A percentile compares a stretch with the other conserved stretches of the same genome.
phyloP scores from a whole-genome alignment of 1,284 basidiomycete genomes.

The Boletus subluridellus region DNA sequence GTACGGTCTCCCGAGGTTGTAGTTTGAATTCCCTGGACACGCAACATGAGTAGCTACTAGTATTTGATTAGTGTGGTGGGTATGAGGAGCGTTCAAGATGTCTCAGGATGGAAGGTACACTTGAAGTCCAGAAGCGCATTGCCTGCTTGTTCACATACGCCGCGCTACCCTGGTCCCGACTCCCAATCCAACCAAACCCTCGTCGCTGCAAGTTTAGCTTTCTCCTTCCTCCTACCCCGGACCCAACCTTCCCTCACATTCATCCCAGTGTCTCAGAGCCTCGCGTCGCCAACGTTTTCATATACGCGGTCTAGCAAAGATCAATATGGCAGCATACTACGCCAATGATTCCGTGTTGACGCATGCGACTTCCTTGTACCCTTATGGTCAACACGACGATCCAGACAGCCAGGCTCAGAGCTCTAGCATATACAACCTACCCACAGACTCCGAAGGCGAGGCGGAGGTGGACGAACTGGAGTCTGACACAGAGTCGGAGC shows the following conservation, averaged over 20 bases:
- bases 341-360: constrained; percentile 29
- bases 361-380: constrained; percentile 33
- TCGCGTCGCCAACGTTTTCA: constrained; percentile 8
- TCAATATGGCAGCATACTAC: constrained; percentile 33
- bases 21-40: neutral
- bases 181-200: constrained; percentile 13
- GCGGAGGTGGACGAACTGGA: constrained; percentile 63
- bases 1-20: neutral
- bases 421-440: constrained; percentile 32
- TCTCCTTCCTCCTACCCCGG: constrained; percentile 2
- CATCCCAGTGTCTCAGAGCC: neutral
- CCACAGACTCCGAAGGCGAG: constrained; percentile 41
- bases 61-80: neutral
- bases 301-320: constrained; percentile 9
- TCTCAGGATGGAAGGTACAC: constrained; percentile 25
- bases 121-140: constrained; percentile 19
- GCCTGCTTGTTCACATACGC: constrained; percentile 26
- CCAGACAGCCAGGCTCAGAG: constrained; percentile 23
- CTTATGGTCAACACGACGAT: constrained; percentile 29
- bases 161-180: constrained; percentile 20
- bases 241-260: constrained; percentile 1
- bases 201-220: constrained; percentile 17
- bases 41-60: neutral
- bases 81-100: constrained; percentile 2
- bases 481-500: constrained; percentile 50